Conservation (phyloP, 208 protist genomes). For the Wallacemonas sp. region DNA sequence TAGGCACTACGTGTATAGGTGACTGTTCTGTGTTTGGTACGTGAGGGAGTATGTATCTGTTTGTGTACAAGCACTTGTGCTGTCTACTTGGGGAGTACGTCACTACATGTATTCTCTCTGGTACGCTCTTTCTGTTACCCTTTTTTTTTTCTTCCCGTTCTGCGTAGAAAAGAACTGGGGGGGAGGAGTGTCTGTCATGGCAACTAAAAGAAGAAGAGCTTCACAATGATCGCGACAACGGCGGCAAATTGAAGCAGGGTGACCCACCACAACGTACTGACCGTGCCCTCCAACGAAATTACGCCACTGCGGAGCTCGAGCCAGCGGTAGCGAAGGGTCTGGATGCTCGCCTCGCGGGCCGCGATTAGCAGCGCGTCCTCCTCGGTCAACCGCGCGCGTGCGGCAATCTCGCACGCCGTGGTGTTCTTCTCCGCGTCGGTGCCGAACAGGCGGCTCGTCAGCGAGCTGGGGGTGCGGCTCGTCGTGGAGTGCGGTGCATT, state of each 20-base stretch:
- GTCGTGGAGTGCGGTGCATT: neutral
- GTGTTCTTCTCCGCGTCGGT: neutral
- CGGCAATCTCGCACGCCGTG: slow-evolving; percentile 8
- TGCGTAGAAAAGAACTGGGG: no score
- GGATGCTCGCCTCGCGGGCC: slow-evolving; percentile 71
- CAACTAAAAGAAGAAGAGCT: slow-evolving; percentile 24
- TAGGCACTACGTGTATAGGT: no score
- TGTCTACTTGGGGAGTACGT: no score
- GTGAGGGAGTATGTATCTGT: no score
- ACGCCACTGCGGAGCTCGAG: slow-evolving; percentile 71
- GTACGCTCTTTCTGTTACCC: neutral
- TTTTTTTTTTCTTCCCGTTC: neutral
- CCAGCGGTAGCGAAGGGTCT: slow-evolving; percentile 79
- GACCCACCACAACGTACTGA: slow-evolving; percentile 57
- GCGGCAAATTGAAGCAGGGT: slow-evolving; percentile 39
- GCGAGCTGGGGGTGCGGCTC: neutral
- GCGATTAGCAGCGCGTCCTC: slow-evolving; percentile 64
- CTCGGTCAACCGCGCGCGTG: slow-evolving; percentile 34
- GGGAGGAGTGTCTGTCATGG: neutral
- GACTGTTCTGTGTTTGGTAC: no score
- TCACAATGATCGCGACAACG: slow-evolving; percentile 29
- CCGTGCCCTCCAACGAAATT: slow-evolving; percentile 41
- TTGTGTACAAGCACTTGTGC: no score
- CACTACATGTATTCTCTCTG: no score
- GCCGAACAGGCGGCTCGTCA: neutral